Evolutionary conservation across 2,329 filamentous ascomycete species (phyloP).

Genomic region (Coniella vitis): DNA sequence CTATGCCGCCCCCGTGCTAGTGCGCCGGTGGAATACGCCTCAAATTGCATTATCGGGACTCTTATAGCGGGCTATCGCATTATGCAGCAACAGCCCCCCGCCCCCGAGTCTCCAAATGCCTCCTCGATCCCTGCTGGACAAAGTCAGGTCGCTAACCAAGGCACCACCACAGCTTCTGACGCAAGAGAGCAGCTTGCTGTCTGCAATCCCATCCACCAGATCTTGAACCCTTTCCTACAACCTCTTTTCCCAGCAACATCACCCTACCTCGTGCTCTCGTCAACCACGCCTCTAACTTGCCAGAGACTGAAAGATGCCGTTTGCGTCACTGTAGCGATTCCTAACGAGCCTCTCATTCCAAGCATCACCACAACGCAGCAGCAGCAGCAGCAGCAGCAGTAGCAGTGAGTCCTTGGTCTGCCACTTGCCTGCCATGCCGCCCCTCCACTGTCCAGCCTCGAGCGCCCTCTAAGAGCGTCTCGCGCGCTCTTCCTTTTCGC

Average conservation of each 20-base stretch:
- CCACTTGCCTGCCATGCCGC: not conserved
- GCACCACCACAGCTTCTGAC: slow-evolving; percentile 13
- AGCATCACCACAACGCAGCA: too few species aligned
- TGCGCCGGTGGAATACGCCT: not conserved
- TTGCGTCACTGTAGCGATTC: not conserved
- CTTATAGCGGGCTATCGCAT: not conserved
- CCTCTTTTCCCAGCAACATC: not conserved
- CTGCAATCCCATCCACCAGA: slow-evolving; percentile 2
- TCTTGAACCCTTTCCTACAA: not conserved
- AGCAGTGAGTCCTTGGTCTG: not conserved
- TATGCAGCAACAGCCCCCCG: not conserved
- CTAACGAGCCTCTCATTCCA: too few species aligned
- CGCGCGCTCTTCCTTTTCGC: too few species aligned
- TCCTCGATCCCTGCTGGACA: too few species aligned
- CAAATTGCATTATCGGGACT: slow-evolving; percentile 1
- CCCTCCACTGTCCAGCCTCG: not conserved
- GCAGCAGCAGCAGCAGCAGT: too few species aligned
- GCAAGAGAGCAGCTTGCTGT: slow-evolving; percentile 12
- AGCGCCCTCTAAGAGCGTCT: too few species aligned
- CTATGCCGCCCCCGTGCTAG: not conserved
- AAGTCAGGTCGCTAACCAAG: slow-evolving; percentile 2
- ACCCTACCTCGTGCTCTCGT: not conserved
- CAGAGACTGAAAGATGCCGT: not conserved
- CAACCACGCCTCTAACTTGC: not conserved
- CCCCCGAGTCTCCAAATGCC: not conserved